Evolutionary conservation across 2,329 filamentous ascomycete species (phyloP).

Genomic region (Colletotrichum filicis): DNA sequence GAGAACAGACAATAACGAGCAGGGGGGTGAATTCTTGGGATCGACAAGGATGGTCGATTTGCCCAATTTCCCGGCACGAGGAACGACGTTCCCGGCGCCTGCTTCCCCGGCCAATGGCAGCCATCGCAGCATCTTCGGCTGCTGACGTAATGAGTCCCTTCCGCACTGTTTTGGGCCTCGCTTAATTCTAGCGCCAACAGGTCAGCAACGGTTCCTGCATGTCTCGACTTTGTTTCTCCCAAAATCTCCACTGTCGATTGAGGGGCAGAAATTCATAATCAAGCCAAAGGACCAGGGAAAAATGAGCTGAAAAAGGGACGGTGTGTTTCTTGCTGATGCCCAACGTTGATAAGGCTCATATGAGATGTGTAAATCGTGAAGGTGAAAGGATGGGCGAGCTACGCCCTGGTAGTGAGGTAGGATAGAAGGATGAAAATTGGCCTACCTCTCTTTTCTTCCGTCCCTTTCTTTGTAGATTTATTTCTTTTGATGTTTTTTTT

Average conservation of each 20-base stretch:
- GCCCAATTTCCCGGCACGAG: not conserved
- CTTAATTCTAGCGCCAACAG: slow-evolving; percentile 14
- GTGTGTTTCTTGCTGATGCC: not conserved
- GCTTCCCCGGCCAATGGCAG: not conserved
- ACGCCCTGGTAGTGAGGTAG: too few relatives aligned
- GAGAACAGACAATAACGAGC: not conserved
- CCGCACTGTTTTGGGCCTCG: not conserved
- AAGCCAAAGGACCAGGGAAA: not conserved
- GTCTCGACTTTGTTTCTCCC: not conserved
- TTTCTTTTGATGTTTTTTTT: not conserved
- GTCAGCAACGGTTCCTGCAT: slow-evolving; percentile 8
- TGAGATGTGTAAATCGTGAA: too few relatives aligned
- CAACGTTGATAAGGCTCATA: not conserved
- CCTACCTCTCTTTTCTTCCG: not conserved
- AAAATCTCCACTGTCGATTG: slow-evolving; percentile 1
- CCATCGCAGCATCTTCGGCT: not conserved
- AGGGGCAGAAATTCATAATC: slow-evolving; percentile 1
- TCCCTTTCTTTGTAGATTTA: not conserved
- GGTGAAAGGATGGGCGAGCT: not conserved
- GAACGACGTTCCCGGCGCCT: not conserved
- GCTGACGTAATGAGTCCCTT: not conserved
- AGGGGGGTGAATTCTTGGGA: not conserved
- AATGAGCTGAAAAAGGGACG: not conserved
- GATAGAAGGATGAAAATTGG: not conserved
- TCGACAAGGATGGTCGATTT: not conserved